Conservation (phyloP, 768 basidiomycete species). For the Jaapia argillacea region DNA sequence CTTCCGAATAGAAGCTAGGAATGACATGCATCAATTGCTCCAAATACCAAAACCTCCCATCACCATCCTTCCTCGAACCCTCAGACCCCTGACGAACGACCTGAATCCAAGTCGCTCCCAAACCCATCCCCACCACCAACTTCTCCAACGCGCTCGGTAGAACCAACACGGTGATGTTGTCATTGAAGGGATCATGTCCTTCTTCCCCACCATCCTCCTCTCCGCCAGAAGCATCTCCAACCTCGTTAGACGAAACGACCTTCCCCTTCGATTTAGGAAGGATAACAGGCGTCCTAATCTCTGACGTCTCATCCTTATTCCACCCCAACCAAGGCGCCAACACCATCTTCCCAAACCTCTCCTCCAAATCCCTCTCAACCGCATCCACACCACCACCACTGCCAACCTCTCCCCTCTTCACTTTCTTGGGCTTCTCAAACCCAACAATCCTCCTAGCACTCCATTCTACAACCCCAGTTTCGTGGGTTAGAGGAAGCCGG, state of each 20-base stretch:
- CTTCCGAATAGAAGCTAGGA: constrained; percentile 40
- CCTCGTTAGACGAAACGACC: constrained; percentile 16
- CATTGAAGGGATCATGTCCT: constrained; percentile 41
- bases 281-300: constrained; percentile 25
- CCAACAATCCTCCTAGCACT: constrained; percentile 49
- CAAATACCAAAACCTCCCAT: constrained; percentile 44
- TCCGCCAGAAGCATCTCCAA: constrained; percentile 2
- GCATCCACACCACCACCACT: too few relatives aligned
- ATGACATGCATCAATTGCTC: constrained; percentile 42
- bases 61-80: constrained; percentile 5
- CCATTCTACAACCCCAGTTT: constrained; percentile 53
- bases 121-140: constrained; percentile 43
- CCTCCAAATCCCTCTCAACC: constrained; percentile 39
- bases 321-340: constrained; percentile 45
- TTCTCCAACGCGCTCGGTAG: constrained; percentile 31
- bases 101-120: constrained; percentile 64
- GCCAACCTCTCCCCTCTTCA: too few relatives aligned
- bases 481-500: constrained; percentile 49
- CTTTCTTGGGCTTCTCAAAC: constrained; percentile 31
- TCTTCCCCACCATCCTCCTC: constrained; percentile 8
- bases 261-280: constrained; percentile 27
- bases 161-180: constrained; percentile 52
- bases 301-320: constrained; percentile 23
- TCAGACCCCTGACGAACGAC: constrained; percentile 31
- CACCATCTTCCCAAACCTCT: constrained; percentile 36